Evolutionary conservation across 2,329 filamentous ascomycete genomes (phyloP).

Genomic region (Fusarium graminum): DNA sequence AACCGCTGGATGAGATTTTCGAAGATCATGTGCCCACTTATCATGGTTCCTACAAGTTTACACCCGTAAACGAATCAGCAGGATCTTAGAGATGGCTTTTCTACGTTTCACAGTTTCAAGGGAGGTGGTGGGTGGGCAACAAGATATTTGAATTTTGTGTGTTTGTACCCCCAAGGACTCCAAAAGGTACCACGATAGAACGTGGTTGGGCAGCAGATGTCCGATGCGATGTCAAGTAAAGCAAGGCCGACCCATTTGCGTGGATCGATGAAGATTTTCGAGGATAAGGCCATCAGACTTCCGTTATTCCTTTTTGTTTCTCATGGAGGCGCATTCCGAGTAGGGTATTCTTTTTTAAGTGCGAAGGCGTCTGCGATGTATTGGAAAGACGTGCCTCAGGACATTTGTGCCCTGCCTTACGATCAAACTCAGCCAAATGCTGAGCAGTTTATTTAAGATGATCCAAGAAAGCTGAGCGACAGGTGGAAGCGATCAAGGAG

Average conservation of each 20-base stretch:
- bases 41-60: constrained; percentile 24
- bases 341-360: constrained; percentile 31
- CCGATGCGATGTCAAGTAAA: constrained; percentile 32
- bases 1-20: constrained; percentile 38
- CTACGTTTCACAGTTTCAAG: constrained; percentile 16
- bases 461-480: not conserved
- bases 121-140: constrained; percentile 13
- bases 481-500: not conserved
- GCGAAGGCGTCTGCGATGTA: constrained; percentile 20
- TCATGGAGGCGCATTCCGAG: constrained; percentile 27
- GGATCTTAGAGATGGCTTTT: constrained; percentile 21
- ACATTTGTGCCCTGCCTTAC: constrained; percentile 20
- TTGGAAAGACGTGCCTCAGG: constrained; percentile 42
- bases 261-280: constrained; percentile 16
- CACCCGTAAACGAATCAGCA: constrained; percentile 10
- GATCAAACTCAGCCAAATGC: not conserved
- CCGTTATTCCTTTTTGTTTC: constrained; percentile 33
- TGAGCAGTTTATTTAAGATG: constrained; percentile 3
- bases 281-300: constrained; percentile 23
- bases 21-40: constrained; percentile 22
- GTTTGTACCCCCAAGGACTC: constrained; percentile 1
- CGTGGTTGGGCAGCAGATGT: constrained; percentile 31
- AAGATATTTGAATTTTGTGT: constrained; percentile 13
- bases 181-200: constrained; percentile 10
- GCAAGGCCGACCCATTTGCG: constrained; percentile 22